Evolutionary conservation across 2,329 filamentous ascomycete species (phyloP).

Genomic region (Penicillium sp.): DNA sequence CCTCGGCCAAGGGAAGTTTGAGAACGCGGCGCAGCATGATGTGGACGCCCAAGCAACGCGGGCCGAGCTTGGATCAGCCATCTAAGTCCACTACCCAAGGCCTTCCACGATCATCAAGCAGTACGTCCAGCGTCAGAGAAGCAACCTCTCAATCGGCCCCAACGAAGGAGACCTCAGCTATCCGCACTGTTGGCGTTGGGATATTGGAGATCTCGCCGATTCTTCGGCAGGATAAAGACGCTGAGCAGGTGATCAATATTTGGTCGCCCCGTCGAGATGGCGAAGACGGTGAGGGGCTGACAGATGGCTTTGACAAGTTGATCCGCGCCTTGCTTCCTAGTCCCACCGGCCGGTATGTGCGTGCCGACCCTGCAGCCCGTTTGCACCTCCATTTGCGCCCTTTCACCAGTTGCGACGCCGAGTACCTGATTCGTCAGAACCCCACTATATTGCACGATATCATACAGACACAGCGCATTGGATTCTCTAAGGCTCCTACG

Average conservation of each 20-base stretch:
- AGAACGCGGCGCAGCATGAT: slow-evolving; percentile 46
- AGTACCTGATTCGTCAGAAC: slow-evolving; percentile 76
- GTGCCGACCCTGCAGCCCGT: slow-evolving; percentile 68
- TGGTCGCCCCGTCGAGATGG: slow-evolving; percentile 64
- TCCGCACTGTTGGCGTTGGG: slow-evolving; percentile 72
- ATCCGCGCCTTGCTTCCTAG: slow-evolving; percentile 72
- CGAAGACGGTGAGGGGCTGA: slow-evolving; percentile 57
- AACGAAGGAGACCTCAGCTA: slow-evolving; percentile 45
- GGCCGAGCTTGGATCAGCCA: slow-evolving; percentile 29
- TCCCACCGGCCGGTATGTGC: slow-evolving; percentile 69
- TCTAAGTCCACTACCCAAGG: slow-evolving; percentile 27
- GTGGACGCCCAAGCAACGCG: slow-evolving; percentile 39
- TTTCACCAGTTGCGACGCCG: slow-evolving; percentile 74
- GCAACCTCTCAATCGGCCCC: slow-evolving; percentile 17
- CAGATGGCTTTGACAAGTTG: slow-evolving; percentile 69
- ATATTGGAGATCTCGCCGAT: slow-evolving; percentile 72
- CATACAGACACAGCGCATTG: slow-evolving; percentile 79
- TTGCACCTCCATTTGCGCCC: slow-evolving; percentile 75
- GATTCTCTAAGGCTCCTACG: slow-evolving; percentile 87
- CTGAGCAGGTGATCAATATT: slow-evolving; percentile 72
- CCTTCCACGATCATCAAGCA: slow-evolving; percentile 33
- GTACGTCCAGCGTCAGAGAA: slow-evolving; percentile 29
- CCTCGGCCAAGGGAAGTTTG: slow-evolving; percentile 36
- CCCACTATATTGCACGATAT: slow-evolving; percentile 84
- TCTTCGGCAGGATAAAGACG: slow-evolving; percentile 67